Conservation (phyloP, 106 monocot species). For the Triglochin maritima region DNA sequence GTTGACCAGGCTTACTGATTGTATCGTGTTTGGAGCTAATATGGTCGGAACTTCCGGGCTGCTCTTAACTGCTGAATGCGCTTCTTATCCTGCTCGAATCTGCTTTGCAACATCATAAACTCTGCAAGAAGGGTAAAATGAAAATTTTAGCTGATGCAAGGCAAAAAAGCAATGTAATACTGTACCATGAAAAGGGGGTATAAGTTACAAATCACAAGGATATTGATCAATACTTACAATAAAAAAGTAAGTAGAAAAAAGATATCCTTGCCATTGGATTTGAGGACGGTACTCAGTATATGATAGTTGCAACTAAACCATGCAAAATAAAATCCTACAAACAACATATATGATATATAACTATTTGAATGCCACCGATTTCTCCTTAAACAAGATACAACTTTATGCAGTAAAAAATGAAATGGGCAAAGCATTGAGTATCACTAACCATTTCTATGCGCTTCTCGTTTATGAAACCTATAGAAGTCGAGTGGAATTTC, state of each 20-base stretch:
- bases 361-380: no score
- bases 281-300: no score
- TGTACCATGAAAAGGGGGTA: no score
- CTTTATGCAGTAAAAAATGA: no score
- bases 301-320: no score
- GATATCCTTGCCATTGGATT: no score
- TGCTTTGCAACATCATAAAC: constrained; percentile 20
- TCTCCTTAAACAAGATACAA: no score
- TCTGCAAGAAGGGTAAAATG: neutral
- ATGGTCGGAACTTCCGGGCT: constrained; percentile 12
- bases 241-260: no score
- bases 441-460: constrained; percentile 53
- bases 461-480: constrained; percentile 71
- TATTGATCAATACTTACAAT: no score
- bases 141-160: neutral
- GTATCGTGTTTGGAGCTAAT: neutral
- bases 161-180: neutral
- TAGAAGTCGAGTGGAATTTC: constrained; percentile 66
- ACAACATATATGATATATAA: no score
- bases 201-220: no score
- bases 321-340: no score
- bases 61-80: constrained; percentile 12
- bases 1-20: neutral
- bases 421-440: neutral
- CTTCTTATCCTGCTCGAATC: constrained; percentile 15